A percentile compares a stretch with the other conserved stretches of the same genome.
Evolutionary conservation across 2,329 filamentous ascomycete genomes (phyloP).

Genomic region (Fusarium pseudograminearum): DNA sequence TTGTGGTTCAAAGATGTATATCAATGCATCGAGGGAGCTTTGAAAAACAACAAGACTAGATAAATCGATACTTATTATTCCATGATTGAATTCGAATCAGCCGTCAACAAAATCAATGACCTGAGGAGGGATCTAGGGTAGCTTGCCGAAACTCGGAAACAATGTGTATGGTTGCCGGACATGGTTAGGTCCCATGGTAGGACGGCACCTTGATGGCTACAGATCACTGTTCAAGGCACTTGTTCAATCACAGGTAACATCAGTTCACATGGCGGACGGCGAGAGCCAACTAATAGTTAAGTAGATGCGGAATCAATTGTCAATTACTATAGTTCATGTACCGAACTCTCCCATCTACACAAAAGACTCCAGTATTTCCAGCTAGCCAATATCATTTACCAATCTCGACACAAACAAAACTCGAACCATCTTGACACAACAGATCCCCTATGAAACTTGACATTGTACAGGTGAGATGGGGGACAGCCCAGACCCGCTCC

Average conservation of each 20-base stretch:
- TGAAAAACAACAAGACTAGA: background rate
- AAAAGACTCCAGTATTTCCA: slow-evolving; percentile 54
- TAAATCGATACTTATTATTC: no score
- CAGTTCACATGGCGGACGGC: background rate
- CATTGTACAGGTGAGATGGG: slow-evolving; percentile 40
- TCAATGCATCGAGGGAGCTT: background rate
- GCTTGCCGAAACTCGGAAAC: background rate
- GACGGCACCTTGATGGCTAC: background rate
- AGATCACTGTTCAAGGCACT: background rate
- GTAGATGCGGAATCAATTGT: slow-evolving; percentile 49
- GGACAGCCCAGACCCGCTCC: slow-evolving; percentile 31
- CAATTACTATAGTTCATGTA: slow-evolving; percentile 56
- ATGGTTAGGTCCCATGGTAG: background rate
- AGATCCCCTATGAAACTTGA: slow-evolving; percentile 27
- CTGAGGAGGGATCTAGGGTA: background rate
- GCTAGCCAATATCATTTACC: slow-evolving; percentile 51
- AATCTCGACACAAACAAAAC: slow-evolving; percentile 49
- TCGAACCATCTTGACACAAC: slow-evolving; percentile 48
- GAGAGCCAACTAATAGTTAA: background rate
- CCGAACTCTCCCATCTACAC: slow-evolving; percentile 58
- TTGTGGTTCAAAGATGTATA: background rate
- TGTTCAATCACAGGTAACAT: background rate
- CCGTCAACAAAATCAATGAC: background rate
- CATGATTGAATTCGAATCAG: no score
- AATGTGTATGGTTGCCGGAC: background rate